These are phyloP conservation scores for Acmispon strigosus DNA, from an alignment of 306 rosid genomes.

Conservation along the genomic window DNA sequence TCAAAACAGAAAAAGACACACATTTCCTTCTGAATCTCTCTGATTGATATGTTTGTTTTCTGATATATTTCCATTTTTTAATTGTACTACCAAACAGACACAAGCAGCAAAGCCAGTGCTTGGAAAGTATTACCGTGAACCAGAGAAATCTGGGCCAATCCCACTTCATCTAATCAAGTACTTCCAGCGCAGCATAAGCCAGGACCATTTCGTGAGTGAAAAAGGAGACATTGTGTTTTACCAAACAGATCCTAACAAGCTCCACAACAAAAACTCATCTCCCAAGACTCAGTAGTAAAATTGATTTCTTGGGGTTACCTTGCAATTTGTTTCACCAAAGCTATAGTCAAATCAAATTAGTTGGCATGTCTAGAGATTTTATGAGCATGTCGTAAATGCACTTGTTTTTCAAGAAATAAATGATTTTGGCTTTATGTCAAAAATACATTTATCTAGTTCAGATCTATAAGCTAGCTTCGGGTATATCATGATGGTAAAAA, in stretches of 20 bases:
- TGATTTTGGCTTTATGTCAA: background rate
- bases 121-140: slow-evolving; percentile 86
- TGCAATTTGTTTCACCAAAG: background rate
- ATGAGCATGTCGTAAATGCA: background rate
- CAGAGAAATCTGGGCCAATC: slow-evolving; percentile 71
- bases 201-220: slow-evolving; percentile 84
- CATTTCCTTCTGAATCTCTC: too few relatives aligned
- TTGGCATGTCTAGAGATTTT: background rate
- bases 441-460: too few relatives aligned
- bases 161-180: slow-evolving; percentile 65
- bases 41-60: too few relatives aligned
- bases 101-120: slow-evolving; percentile 64
- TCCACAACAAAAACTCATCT: slow-evolving; percentile 24
- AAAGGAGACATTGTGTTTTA: slow-evolving; percentile 66
- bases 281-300: slow-evolving; percentile 31
- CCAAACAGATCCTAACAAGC: slow-evolving; percentile 43
- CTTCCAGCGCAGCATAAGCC: slow-evolving; percentile 49
- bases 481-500: too few relatives aligned
- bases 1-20: too few relatives aligned
- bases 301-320: too few relatives aligned
- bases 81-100: slow-evolving; percentile 45
- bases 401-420: background rate
- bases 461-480: too few relatives aligned
- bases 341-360: background rate
- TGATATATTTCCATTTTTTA: background rate